Base-by-base conservation (phyloP, 2,329 filamentous ascomycete genomes). In the Fusarium agapanthi region DNA sequence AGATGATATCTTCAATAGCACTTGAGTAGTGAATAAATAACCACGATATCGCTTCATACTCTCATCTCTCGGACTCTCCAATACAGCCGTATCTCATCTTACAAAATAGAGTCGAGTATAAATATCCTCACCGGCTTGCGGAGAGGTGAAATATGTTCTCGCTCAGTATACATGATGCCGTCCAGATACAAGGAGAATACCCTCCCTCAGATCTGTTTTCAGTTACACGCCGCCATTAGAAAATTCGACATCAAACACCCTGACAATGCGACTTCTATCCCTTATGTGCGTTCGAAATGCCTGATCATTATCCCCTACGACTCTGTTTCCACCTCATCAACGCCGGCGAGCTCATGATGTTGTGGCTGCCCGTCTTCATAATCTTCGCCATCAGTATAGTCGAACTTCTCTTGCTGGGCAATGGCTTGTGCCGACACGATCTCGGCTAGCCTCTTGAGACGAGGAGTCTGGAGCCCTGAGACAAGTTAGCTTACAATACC, bases 361-460 rank as follows among this genome's bases (percentile, higher is more conserved):
- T 86, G 84, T 57, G 87, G 62, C 26, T 67, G 86, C 41, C 81
- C 81, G 54, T 90, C 67, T 56, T 69, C 86, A 67, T 88, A 86
- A 32, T 79, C 81, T 41, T 83, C 83, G 22, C 80, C 82, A 28
- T 83, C 80, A 24, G 79, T 80, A 69, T 85, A 90, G 54, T 94
- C 93, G 69, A 93, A 84, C 84, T 94, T 95, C 84, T 97, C 94
- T 83, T 97, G 94, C 82, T 98, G 95, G 64, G 95, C 94, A 79
- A 98, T 95, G 37, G 96, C 96, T 84, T 99, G 96, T 37, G 95
- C 93, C 41, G 94, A 97, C 53, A 99, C 96, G 74, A 99, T 98
- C 84, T 99, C 96, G n/a, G 96, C 96, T 60, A 99, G 88, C 69
- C 96, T 92, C 87, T 98, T 98, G 71, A 99, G 85, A 70, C 95